Percentiles rank a stretch among this genome's conserved stretches.
phyloP scores from a whole-genome alignment of 2,329 filamentous ascomycete genomes.

The Nemania diffusa region DNA sequence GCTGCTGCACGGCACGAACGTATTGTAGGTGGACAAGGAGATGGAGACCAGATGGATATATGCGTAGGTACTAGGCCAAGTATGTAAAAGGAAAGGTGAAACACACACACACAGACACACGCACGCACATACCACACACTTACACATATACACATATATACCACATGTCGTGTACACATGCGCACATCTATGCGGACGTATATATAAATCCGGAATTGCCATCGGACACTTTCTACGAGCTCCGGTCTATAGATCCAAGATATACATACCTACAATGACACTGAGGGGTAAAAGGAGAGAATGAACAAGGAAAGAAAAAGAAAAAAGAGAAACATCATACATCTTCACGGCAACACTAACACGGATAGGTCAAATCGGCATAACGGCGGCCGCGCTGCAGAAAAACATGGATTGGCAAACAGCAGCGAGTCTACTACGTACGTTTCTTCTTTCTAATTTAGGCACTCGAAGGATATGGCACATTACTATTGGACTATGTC shows the following conservation, averaged over 20 bases:
- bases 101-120: background rate
- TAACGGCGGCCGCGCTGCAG: conserved; percentile 1
- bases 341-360: background rate
- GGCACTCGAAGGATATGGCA: background rate
- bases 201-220: background rate
- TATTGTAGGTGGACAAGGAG: background rate
- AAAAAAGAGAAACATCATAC: background rate
- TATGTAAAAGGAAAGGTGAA: background rate
- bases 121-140: background rate
- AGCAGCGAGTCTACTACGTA: background rate
- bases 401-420: background rate
- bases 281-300: background rate
- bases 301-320: background rate
- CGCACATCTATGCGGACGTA: background rate
- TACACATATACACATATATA: background rate
- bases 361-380: conserved; percentile 3
- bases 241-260: background rate
- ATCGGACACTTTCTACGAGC: background rate
- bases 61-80: background rate
- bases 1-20: background rate
- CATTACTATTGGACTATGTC: background rate
- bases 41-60: background rate
- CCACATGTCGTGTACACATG: too few species aligned
- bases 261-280: background rate
- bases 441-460: background rate